phyloP scores from a whole-genome alignment of 495 filamentous ascomycete genomes.

The Xeromyces bisporus region DNA sequence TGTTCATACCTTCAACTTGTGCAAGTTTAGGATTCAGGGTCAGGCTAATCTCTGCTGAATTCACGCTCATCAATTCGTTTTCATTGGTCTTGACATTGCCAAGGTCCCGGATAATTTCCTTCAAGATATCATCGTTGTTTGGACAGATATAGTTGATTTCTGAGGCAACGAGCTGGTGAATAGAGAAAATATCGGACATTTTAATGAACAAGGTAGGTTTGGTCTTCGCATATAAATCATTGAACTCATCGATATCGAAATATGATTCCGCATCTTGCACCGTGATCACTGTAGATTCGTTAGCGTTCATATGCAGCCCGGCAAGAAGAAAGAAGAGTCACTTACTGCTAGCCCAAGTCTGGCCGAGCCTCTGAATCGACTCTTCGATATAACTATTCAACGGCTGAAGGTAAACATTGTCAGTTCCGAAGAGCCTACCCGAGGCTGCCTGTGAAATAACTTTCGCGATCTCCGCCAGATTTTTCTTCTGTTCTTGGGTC shows the following conservation, averaged over 20 bases:
- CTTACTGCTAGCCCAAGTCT: slow-evolving; percentile 53
- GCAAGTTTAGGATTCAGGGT: slow-evolving; percentile 84
- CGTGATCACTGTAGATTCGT: slow-evolving; percentile 55
- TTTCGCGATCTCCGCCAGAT: slow-evolving; percentile 79
- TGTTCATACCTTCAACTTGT: slow-evolving; percentile 50
- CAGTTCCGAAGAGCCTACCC: slow-evolving; percentile 75
- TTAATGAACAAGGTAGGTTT: slow-evolving; percentile 98
- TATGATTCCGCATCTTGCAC: slow-evolving; percentile 74
- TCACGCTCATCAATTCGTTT: slow-evolving; percentile 72
- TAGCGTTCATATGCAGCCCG: too few species aligned
- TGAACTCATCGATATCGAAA: slow-evolving; percentile 97
- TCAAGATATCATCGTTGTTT: slow-evolving; percentile 68
- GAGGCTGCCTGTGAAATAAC: slow-evolving; percentile 74
- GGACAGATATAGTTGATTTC: slow-evolving; percentile 64
- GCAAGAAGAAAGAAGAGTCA: slow-evolving; percentile 4
- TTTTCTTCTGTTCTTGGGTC: slow-evolving; percentile 82
- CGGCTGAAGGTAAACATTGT: slow-evolving; percentile 90
- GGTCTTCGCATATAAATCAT: slow-evolving; percentile 87
- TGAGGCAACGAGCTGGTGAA: slow-evolving; percentile 71
- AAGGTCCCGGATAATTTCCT: slow-evolving; percentile 81
- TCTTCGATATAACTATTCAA: slow-evolving; percentile 80
- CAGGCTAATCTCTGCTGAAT: slow-evolving; percentile 79
- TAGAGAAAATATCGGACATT: slow-evolving; percentile 91
- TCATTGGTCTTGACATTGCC: slow-evolving; percentile 93
- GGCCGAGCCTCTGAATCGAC: slow-evolving; percentile 61